Base-by-base conservation (phyloP, 2,329 filamentous ascomycete species). In the Penicillium sclerotiorum region DNA sequence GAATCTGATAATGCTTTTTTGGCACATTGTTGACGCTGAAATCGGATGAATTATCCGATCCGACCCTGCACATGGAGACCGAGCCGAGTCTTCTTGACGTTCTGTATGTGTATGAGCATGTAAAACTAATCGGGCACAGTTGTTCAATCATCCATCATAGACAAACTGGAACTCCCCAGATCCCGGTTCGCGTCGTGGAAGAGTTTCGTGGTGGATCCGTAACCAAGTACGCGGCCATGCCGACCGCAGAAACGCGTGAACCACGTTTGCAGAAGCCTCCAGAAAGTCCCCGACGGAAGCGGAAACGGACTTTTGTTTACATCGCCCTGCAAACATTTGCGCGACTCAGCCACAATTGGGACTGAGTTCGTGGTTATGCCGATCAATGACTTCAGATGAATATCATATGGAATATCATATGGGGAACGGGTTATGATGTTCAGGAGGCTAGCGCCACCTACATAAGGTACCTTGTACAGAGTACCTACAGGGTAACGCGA, bases 361-460 rank as follows among this genome's bases (percentile, higher is more conserved):
- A 18, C 25, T 41, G 17, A 21, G 15, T 30, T 15, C 15, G 20
- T 30, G 23, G 23, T 36, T 12, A 28, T 38, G 47, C 28, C 48
- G 48, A 51, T 47, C 50, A 42, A 51, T 47, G 47, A 51, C 45
- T 47, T 56, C 47, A 50, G 45, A 47, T 47, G 39, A 15, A 9
- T n/a, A n/a, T n/a, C n/a, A n/a, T n/a, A n/a, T n/a, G n/a, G n/a
- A n/a, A n/a, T n/a, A n/a, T n/a, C n/a, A n/a, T n/a, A n/a, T n/a
- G n/a, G n/a, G n/a, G n/a, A n/a, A n/a, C n/a, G n/a, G n/a, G n/a
- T 20, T 30, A 38, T 27, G 46, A 53, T 47, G 27, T 44, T 49
- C 47, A 50, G 42, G 42, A 45, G 42, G 32, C 21, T 30, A 23
- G 21, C 32, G 42, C 30, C 42, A 45, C 32, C 11, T n/a, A n/a